Percentiles rank a stretch among this genome's conserved stretches.
phyloP scores from a whole-genome alignment of 2,329 filamentous ascomycete genomes.

The Talaromyces piceae region DNA sequence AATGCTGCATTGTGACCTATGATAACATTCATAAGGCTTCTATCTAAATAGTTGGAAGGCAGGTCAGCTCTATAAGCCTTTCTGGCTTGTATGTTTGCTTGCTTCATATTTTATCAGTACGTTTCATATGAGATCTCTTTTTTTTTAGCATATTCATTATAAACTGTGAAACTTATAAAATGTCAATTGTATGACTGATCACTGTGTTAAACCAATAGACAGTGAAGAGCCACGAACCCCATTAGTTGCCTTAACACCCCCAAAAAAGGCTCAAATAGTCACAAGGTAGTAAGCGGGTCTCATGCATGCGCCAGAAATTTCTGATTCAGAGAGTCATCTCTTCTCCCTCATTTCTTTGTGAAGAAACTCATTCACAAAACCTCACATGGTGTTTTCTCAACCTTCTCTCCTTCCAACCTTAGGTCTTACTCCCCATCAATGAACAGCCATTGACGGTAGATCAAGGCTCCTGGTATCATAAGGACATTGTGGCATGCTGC shows the following conservation, averaged over 20 bases:
- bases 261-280: neutral
- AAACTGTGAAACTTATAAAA: neutral
- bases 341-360: neutral
- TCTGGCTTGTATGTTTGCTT: neutral
- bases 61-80: neutral
- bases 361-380: neutral
- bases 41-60: no score
- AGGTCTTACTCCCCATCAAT: neutral
- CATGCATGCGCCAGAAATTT: neutral
- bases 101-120: neutral
- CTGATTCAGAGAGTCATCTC: neutral
- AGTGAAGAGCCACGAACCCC: no score
- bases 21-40: no score
- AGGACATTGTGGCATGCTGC: neutral
- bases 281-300: neutral
- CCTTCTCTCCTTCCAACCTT: neutral
- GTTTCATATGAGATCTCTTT: neutral
- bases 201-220: no score
- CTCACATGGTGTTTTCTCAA: neutral
- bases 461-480: neutral
- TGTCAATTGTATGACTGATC: no score
- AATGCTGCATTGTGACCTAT: no score
- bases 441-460: neutral
- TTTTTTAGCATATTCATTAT: neutral
- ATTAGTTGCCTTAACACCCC: no score